These are phyloP conservation scores for Solanum hybrid DNA, from an alignment of 305 asterid genomes.

Conservation along the genomic window DNA sequence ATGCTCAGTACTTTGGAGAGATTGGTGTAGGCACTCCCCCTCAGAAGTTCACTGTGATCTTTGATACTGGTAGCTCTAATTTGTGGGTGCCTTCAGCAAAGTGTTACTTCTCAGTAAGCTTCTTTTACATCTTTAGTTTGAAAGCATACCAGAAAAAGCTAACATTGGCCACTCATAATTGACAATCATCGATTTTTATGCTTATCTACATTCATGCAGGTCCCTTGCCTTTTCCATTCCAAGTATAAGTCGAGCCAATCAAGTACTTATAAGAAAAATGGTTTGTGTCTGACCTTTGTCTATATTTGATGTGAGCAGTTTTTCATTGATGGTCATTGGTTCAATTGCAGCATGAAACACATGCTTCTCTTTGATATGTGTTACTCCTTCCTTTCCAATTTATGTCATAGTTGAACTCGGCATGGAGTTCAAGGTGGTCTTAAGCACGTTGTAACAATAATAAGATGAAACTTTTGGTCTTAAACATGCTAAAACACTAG, in stretches of 20 bases:
- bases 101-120: constrained; percentile 79
- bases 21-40: constrained; percentile 83
- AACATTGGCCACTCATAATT: background rate
- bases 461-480: too few relatives aligned
- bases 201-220: constrained; percentile 31
- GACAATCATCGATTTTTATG: background rate
- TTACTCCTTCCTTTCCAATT: background rate
- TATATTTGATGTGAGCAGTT: background rate
- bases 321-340: background rate
- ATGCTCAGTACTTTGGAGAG: constrained; percentile 96
- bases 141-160: background rate
- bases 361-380: background rate
- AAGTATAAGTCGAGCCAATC: constrained; percentile 74
- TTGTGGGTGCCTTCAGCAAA: constrained; percentile 91
- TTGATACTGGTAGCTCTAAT: constrained; percentile 90
- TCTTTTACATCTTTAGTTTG: background rate
- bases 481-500: background rate
- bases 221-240: constrained; percentile 72
- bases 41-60: constrained; percentile 84
- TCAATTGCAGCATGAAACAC: background rate
- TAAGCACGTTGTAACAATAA: too few relatives aligned
- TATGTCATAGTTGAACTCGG: background rate
- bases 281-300: constrained; percentile 25
- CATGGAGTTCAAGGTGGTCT: too few relatives aligned
- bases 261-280: constrained; percentile 68